Base-by-base conservation (phyloP, 129 eudicot genomes). In the Sambucus nigra region DNA sequence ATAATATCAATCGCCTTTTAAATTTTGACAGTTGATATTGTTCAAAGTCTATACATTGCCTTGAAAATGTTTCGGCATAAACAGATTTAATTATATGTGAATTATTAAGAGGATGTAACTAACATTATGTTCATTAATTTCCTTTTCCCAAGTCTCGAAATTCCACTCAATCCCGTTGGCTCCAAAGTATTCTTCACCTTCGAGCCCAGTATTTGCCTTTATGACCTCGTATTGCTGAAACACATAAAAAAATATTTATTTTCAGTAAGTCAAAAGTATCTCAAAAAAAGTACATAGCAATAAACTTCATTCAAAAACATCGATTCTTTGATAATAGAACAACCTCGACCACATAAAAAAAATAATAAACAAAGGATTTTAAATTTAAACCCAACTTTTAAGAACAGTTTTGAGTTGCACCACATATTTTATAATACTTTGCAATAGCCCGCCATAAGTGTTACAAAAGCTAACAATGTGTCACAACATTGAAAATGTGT, bases 221-320 rank as follows among this genome's bases (percentile, higher is more conserved):
- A 87, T 67, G 45, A 70, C 80, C 65, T 79, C 44, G 58, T 0
- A 82, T 68, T 79, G 94, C 96, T 87, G 94, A 69, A 63, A 57
- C 28, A 7, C 4, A 22, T n/a, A 22, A 47, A 53, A 23, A 28
- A 12, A 18, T 6, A 48, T 16, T 49, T 55, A 35, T 51, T 54
- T n/a, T 50, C 41, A 65, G 51, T 16, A 58, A 22, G 24, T 3
- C 28, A 26, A 59, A 24, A 16, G 35, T 23, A 57, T 35, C 42
- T 35, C 12, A 35, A 35, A 31, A n/a, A 25, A 42, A 42, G 0
- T 17, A 10, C 25, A 16, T 57, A 57, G 10, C 31, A 32, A 33
- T 14, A 15, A n/a, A 35, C 32, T 35, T 5, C 46, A 5, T 19
- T 13, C 0, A 14, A 56, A 33, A 26, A 35, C 23, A 1, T 15